A percentile compares a stretch with the other conserved stretches of the same genome.
These are phyloP conservation scores for Zygosaccharomyces kombuchaensis DNA, from an alignment of 805 yeast species.

Conservation along the genomic window DNA sequence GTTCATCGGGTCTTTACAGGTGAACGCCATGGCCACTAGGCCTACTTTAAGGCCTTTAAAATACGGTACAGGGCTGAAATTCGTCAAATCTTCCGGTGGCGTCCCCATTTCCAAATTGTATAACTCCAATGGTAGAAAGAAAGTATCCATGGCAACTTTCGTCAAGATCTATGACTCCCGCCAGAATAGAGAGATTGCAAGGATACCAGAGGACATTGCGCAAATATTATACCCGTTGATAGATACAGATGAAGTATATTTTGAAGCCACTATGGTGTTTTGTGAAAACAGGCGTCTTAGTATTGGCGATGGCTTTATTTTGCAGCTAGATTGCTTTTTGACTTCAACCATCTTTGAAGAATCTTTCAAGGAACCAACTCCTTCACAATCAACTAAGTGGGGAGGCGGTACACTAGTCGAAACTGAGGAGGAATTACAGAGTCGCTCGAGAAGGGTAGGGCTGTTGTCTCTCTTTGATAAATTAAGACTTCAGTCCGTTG, in stretches of 20 bases:
- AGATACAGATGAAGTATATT: conserved; percentile 48
- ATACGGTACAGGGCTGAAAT: conserved; percentile 41
- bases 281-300: conserved; percentile 52
- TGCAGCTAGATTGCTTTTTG: conserved; percentile 66
- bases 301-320: conserved; percentile 70
- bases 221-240: conserved; percentile 57
- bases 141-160: conserved; percentile 31
- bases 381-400: conserved; percentile 17
- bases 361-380: not conserved
- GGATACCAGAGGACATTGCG: conserved; percentile 69
- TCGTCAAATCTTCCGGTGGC: conserved; percentile 37
- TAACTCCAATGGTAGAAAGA: conserved; percentile 23
- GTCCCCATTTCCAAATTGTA: conserved; percentile 18
- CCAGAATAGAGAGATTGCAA: conserved; percentile 59
- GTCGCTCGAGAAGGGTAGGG: conserved; percentile 52
- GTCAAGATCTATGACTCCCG: conserved; percentile 32
- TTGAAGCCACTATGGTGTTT: conserved; percentile 55
- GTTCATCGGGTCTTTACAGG: conserved; percentile 57
- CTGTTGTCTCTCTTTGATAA: conserved; percentile 52
- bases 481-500: conserved; percentile 33
- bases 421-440: conserved; percentile 47
- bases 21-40: conserved; percentile 69
- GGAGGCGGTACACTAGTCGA: conserved; percentile 37
- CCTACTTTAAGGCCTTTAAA: conserved; percentile 46
- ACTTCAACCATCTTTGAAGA: conserved; percentile 34